Percentiles rank a stretch among this genome's conserved stretches.
phyloP scores from a whole-genome alignment of 2,329 filamentous ascomycete species.

The Ascochyta fabae region DNA sequence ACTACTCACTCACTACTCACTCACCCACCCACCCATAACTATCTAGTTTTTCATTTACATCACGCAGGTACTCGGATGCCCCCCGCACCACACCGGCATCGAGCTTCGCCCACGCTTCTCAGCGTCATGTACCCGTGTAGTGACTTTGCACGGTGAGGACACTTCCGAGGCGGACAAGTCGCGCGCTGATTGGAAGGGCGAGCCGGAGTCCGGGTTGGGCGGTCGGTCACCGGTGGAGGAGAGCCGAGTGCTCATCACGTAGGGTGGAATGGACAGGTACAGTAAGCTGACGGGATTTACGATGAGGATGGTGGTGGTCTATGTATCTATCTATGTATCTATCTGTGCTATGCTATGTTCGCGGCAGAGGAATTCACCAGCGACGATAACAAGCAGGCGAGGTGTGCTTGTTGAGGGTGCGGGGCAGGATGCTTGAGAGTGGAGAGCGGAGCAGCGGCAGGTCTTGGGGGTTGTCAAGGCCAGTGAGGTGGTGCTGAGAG shows the following conservation, averaged over 20 bases:
- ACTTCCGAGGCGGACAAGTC: slow-evolving; percentile 11
- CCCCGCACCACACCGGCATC: background rate
- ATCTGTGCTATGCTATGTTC: too few relatives aligned
- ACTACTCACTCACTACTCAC: too few relatives aligned
- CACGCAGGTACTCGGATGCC: background rate
- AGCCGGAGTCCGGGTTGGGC: slow-evolving; percentile 5
- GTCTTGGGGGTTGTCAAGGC: background rate
- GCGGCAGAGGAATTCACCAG: too few relatives aligned
- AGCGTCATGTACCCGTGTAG: slow-evolving; percentile 10
- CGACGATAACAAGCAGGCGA: slow-evolving; percentile 14
- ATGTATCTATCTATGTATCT: too few relatives aligned
- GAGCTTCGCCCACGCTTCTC: background rate
- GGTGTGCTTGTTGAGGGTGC: slow-evolving; percentile 17
- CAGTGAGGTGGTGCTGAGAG: slow-evolving; percentile 28
- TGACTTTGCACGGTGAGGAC: background rate
- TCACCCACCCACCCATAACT: too few relatives aligned
- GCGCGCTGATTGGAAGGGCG: slow-evolving; percentile 13
- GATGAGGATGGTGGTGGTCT: too few relatives aligned
- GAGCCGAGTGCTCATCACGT: slow-evolving; percentile 3
- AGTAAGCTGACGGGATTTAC: background rate
- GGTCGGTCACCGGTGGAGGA: slow-evolving; percentile 7
- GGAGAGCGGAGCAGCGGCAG: slow-evolving; percentile 8
- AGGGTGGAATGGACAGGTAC: background rate
- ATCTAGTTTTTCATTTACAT: too few relatives aligned
- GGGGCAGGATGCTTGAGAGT: slow-evolving; percentile 18